Evolutionary conservation across 352 stramenopile species (phyloP).

Genomic region (Pythium chondricola): DNA sequence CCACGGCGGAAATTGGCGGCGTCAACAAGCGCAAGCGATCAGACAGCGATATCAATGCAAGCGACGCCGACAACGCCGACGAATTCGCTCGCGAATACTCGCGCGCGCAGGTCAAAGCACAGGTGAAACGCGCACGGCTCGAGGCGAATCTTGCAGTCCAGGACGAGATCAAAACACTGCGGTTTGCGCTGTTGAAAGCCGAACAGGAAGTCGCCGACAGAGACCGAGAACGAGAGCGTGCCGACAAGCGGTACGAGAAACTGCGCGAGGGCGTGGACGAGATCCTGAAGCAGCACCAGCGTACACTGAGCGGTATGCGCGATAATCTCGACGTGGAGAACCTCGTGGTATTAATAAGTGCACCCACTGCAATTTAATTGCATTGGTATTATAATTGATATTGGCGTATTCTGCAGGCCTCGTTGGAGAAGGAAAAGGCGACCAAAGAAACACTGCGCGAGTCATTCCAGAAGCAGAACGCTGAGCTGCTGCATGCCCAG

Average conservation of each 20-base stretch:
- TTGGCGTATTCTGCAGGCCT: conserved; percentile 9
- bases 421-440: conserved; percentile 51
- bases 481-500: conserved; percentile 29
- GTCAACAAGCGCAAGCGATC: conserved; percentile 9
- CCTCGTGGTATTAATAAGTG: conserved; percentile 27
- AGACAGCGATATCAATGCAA: not conserved
- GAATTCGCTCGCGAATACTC: conserved; percentile 33
- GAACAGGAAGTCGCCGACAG: conserved; percentile 17
- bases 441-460: conserved; percentile 29
- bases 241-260: conserved; percentile 18
- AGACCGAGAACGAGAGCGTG: conserved; percentile 16
- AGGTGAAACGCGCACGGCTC: conserved; percentile 46
- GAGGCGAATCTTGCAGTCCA: conserved; percentile 47
- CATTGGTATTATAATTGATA: not conserved
- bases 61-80: conserved; percentile 1
- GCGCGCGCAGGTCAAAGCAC: conserved; percentile 36
- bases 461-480: conserved; percentile 37
- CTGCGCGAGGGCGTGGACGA: conserved; percentile 33
- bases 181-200: conserved; percentile 40
- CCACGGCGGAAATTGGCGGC: not conserved
- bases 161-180: conserved; percentile 32
- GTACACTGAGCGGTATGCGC: conserved; percentile 41
- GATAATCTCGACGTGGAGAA: conserved; percentile 39
- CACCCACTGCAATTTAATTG: not conserved
- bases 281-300: conserved; percentile 43